phyloP scores from a whole-genome alignment of 805 yeast genomes.

The Candida endomychidarum region DNA sequence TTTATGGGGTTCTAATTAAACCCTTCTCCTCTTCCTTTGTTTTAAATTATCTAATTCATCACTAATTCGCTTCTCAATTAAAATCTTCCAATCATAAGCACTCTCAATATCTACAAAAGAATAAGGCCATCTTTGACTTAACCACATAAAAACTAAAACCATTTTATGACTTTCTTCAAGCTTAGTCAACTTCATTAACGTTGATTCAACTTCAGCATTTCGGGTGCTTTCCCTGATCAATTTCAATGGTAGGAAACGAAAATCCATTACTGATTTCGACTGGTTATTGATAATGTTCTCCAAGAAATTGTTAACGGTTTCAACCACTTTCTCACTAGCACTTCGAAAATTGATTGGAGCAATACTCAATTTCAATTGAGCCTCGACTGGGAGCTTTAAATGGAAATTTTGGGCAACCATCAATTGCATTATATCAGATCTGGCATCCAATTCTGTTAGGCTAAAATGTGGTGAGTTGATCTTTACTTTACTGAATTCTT shows the following conservation, averaged over 20 bases:
- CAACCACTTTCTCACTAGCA: constrained; percentile 36
- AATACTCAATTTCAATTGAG: constrained; percentile 55
- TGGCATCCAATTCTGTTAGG: constrained; percentile 12
- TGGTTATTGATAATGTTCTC: constrained; percentile 53
- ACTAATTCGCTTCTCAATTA: constrained; percentile 64
- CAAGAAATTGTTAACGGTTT: constrained; percentile 47
- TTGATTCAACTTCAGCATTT: neutral
- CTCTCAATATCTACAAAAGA: constrained; percentile 74
- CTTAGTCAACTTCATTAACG: constrained; percentile 11
- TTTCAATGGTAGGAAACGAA: constrained; percentile 29
- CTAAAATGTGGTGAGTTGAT: constrained; percentile 10
- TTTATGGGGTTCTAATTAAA: too few relatives aligned
- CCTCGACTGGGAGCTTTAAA: constrained; percentile 45
- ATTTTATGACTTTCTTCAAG: constrained; percentile 70
- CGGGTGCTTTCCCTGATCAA: constrained; percentile 19
- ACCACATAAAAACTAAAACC: constrained; percentile 76
- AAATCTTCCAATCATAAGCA: constrained; percentile 64
- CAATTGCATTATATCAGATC: constrained; percentile 21
- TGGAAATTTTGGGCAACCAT: constrained; percentile 37
- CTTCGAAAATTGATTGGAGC: constrained; percentile 53
- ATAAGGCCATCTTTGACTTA: constrained; percentile 82
- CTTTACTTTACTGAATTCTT: constrained; percentile 6
- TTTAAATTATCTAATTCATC: constrained; percentile 42
- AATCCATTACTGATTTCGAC: constrained; percentile 59
- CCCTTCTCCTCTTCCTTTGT: constrained; percentile 13